Base-by-base conservation (phyloP, 2,329 filamentous ascomycete genomes). In the Aspergillaceae sp. region DNA sequence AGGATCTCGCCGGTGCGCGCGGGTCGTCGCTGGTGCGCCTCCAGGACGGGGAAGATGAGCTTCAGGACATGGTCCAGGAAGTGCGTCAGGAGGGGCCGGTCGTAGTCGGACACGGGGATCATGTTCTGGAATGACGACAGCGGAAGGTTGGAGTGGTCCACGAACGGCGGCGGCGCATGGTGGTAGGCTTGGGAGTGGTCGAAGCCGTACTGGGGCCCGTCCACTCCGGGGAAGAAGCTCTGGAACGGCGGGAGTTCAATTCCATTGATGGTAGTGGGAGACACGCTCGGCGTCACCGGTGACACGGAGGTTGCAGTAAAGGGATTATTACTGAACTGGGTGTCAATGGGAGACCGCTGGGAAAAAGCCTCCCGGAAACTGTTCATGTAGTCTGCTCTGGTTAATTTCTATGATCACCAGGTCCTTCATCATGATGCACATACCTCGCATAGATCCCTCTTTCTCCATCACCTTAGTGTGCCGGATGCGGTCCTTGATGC, bases 401-500 rank as follows among this genome's bases (percentile, higher is more conserved):
- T 32, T n/a, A 19, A 11, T 7, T 32, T n/a, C n/a, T n/a, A n/a
- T n/a, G n/a, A n/a, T n/a, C n/a, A n/a, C n/a, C n/a, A n/a, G n/a
- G n/a, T n/a, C n/a, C n/a, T n/a, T n/a, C n/a, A n/a, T n/a, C n/a
- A n/a, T n/a, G n/a, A n/a, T n/a, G 29, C 7, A 44, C 50, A 65
- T 56, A 54, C 70, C 66, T 54, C 68, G 59, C 26, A 64, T 65
- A 43, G 76, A 70, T 42, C 80, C 75, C 40, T 80, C 75, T 79
- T 95, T 94, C 70, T 95, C 90, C 29, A 83, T 82, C 52, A 92
- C 76, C 78, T 96, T 96, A 65, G 91, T 96, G 64, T 84, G 80
- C 79, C 94, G 95, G 75, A 98, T 97, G 68, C 89, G 87, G 67
- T 84, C 83, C 77, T 97, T 98, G 76, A 98, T 94, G 57, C 83